A percentile compares a stretch with the other conserved stretches of the same genome.
phyloP scores from a whole-genome alignment of 345 rosid genomes.

The Salix viminalis region DNA sequence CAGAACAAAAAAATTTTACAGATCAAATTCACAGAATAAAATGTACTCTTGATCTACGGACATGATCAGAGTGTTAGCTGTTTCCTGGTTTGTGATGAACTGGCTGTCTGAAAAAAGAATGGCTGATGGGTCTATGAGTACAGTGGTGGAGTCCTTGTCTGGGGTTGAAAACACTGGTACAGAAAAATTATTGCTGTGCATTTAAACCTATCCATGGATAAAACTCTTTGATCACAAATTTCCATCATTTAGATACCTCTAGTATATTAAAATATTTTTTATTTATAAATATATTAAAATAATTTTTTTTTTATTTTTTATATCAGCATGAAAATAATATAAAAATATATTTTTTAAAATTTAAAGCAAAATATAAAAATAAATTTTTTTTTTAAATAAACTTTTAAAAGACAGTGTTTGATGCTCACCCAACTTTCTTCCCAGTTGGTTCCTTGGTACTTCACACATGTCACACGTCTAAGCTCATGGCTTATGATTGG shows the following conservation, averaged over 20 bases:
- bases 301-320: too few species aligned
- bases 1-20: too few species aligned
- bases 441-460: background rate
- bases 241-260: too few species aligned
- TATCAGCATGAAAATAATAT: too few species aligned
- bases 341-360: too few species aligned
- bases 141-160: background rate
- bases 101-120: background rate
- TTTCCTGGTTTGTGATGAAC: background rate
- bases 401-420: background rate
- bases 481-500: conserved; percentile 18
- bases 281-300: too few species aligned
- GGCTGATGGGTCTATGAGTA: background rate
- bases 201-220: background rate
- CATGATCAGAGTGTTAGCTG: background rate
- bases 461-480: too few species aligned
- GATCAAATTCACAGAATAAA: background rate
- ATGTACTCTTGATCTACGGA: background rate
- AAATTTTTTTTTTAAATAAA: too few species aligned
- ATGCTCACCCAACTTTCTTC: background rate
- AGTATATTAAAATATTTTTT: too few species aligned
- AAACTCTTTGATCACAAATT: too few species aligned
- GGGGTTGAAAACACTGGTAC: background rate
- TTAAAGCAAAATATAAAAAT: too few species aligned
- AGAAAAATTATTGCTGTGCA: background rate